Evolutionary conservation across 441 rosid genomes (phyloP), one percentile per base, ranked within the genome.

Genomic region (Geranium incanum): DNA sequence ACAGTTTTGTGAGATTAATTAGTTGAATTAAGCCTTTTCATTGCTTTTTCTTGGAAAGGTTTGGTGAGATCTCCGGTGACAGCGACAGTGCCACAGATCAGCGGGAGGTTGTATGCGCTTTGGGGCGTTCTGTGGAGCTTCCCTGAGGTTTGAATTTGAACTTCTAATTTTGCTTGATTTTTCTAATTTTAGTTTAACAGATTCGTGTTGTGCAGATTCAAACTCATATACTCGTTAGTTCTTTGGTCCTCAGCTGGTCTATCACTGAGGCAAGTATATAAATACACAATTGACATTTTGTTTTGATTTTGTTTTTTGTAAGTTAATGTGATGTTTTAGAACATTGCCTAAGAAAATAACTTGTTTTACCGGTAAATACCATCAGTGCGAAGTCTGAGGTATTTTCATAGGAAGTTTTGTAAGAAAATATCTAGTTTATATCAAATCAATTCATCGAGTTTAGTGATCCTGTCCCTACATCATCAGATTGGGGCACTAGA

Each of bases 191-290:
- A 48, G 33, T 37, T 28, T 63, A 70, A 41, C 60, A 75, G 60
- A 73, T 70, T 67, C 74, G 19, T 74, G 66, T 8, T 9, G 52
- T 45, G 73, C 90, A 92, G 97, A 84, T 82, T 69, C 88, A 75
- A 68, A 83, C 84, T 67, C 91, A 92, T 74, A 21, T 89, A 11
- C 84, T 94, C 67, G 92, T 91, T 70, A 79, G 88, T 68, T 87
- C 95, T 33, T 80, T 94, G 82, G 96, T 89, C 68, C 85, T 92
- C 75, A 90, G 97, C 81, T 92, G 99, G 99, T 85, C 99, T 37
- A 78, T 94, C 71, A 87, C 99, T 0, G 97, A 94, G 97, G 99
- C 84, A 75, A 78, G 73, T 73, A 28, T 57, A 45, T 59, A 39
- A 45, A 15, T 3, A 45, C 52, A 8, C 1, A 18, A 2, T 63